phyloP scores from a whole-genome alignment of 1,284 basidiomycete species.

The Somion occarium region DNA sequence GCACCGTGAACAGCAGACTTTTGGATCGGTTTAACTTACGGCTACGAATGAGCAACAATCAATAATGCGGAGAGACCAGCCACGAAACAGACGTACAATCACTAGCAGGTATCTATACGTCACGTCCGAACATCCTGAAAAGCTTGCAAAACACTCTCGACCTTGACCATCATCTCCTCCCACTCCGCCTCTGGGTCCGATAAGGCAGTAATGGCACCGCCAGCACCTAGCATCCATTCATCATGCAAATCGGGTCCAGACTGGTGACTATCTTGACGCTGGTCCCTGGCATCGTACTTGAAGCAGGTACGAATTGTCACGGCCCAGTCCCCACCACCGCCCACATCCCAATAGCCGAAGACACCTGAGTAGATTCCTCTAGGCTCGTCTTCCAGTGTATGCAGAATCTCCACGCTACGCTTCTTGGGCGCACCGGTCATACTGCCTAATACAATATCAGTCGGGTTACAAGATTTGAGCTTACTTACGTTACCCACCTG shows the following conservation, averaged over 20 bases:
- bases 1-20: no score
- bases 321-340: constrained; percentile 88
- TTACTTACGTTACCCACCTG: constrained; percentile 48
- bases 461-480: neutral
- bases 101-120: no score
- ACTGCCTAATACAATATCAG: constrained; percentile 55
- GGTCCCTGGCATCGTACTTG: constrained; percentile 47
- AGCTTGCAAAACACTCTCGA: constrained; percentile 65
- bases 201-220: constrained; percentile 93
- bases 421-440: constrained; percentile 99
- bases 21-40: no score
- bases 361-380: constrained; percentile 92
- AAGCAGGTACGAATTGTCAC: constrained; percentile 96
- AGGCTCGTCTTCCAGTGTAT: constrained; percentile 69
- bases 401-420: constrained; percentile 87
- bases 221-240: constrained; percentile 81
- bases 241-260: constrained; percentile 29
- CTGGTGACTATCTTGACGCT: neutral
- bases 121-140: constrained; percentile 31
- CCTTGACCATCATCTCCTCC: constrained; percentile 90
- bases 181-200: constrained; percentile 87
- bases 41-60: no score
- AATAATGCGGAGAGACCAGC: no score
- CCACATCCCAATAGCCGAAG: constrained; percentile 89
- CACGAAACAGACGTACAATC: no score